A percentile compares a stretch with the other conserved stretches of the same genome.
phyloP scores from a whole-genome alignment of 169 alveolate genomes.

The Plasmodium malariae region DNA sequence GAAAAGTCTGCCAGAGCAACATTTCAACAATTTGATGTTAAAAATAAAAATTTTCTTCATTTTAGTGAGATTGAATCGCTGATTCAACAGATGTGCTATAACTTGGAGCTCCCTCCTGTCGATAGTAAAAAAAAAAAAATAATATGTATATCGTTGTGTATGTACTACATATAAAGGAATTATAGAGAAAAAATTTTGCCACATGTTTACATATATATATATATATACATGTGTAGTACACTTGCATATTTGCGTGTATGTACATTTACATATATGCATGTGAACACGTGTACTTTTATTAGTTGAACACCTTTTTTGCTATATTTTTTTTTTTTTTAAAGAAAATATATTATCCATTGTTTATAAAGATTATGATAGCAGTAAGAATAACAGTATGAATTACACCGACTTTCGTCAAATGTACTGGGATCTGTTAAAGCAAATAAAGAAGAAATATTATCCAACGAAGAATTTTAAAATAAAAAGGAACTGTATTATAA shows the following conservation, averaged over 20 bases:
- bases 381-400: conserved; percentile 73
- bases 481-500: conserved; percentile 73
- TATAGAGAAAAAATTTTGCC: too few species aligned
- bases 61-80: conserved; percentile 74
- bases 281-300: not conserved
- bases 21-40: conserved; percentile 72
- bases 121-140: conserved; percentile 45
- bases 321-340: not conserved
- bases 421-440: conserved; percentile 75
- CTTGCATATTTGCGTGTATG: not conserved
- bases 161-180: too few species aligned
- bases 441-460: conserved; percentile 69
- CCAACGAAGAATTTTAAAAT: conserved; percentile 75
- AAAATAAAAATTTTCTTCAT: conserved; percentile 69
- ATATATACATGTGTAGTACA: not conserved
- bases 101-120: conserved; percentile 74
- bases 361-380: conserved; percentile 74
- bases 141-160: not conserved
- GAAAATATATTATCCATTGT: conserved; percentile 67
- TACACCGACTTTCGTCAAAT: conserved; percentile 73
- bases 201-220: not conserved
- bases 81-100: conserved; percentile 63
- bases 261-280: not conserved
- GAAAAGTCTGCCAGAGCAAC: conserved; percentile 76
- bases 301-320: not conserved